Base-by-base conservation (phyloP, 2,329 filamentous ascomycete species). In the Bisporella sp. region DNA sequence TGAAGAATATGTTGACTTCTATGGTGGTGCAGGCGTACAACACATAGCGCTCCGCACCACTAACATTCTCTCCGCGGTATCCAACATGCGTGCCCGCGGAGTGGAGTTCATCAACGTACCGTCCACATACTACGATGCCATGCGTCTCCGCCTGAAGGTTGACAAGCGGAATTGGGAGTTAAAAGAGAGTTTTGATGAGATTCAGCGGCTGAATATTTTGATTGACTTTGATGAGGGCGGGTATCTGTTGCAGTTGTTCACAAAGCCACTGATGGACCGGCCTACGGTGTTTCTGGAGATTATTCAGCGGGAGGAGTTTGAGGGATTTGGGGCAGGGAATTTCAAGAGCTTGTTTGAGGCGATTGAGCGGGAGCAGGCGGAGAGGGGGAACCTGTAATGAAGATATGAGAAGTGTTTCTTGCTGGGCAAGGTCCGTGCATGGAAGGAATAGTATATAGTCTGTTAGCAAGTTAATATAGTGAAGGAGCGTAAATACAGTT, bases 251-350 rank as follows among this genome's bases (percentile, higher is more conserved):
- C 80, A 84, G 70, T 72, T 89, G 33, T 89, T 89, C 68, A 89
- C 85, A 32, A 89, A 89, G 81, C 92, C 92, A 57, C 69, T 96
- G 59, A 88, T 96, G 85, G 91, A 96, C 69, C 83, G 92, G 9
- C 92, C 92, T 29, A 96, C 92, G 4, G 91, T 96, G 31, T 96
- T 96, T 66, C 82, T 96, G 56, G 92, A 96, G 78, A 95, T 96
- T 61, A 96, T 96, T 62, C 90, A 96, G 74, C 75, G 91, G 51
- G 85, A 95, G 61, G 84, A 89, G 57, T 96, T 96, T 67, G 84
- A 87, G 32, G 92, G 92, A 0, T 96, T 96, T 61, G 91, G 92
- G 4, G 92, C 91, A 0, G 92, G 92, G 1, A 97, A 96, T 69
- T 96, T 96, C 73, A 96, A 90, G 80, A 90, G 85, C 54, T 64